Conservation (phyloP, 1,139 yeast species). For the Pichia sp. region DNA sequence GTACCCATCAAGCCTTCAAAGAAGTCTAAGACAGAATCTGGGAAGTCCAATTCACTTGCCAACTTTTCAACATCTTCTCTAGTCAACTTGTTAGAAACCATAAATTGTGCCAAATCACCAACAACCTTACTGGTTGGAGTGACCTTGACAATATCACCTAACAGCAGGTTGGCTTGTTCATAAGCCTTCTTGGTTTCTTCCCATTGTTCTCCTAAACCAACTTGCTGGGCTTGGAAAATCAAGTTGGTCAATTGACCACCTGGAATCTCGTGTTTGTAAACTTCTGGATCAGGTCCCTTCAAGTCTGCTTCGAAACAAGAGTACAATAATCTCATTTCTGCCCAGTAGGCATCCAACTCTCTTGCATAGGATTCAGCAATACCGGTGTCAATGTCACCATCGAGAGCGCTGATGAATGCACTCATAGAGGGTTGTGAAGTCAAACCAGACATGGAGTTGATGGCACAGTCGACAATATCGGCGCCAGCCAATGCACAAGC, state of each 20-base stretch:
- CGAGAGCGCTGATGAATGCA: slow-evolving; percentile 87
- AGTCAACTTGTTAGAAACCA: slow-evolving; percentile 90
- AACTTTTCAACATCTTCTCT: slow-evolving; percentile 81
- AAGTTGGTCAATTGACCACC: slow-evolving; percentile 98
- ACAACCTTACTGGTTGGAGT: slow-evolving; percentile 99
- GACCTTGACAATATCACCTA: slow-evolving; percentile 96
- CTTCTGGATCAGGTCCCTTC: slow-evolving; percentile 99
- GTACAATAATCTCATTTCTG: slow-evolving; percentile 93
- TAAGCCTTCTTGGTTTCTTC: slow-evolving; percentile 90
- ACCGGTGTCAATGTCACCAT: slow-evolving; percentile 79
- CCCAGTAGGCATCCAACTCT: slow-evolving; percentile 93
- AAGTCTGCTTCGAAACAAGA: slow-evolving; percentile 97
- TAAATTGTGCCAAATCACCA: slow-evolving; percentile 97
- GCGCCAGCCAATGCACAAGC: slow-evolving; percentile 96
- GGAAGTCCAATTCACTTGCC: slow-evolving; percentile 93
- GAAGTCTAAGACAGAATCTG: slow-evolving; percentile 94
- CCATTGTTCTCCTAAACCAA: slow-evolving; percentile 96
- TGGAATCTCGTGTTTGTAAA: slow-evolving; percentile 95
- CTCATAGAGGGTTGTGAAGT: slow-evolving; percentile 97
- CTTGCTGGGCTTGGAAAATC: slow-evolving; percentile 98
- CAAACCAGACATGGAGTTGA: slow-evolving; percentile 96
- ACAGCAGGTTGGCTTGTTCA: slow-evolving; percentile 78
- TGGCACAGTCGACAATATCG: slow-evolving; percentile 95
- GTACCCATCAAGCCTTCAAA: slow-evolving; percentile 99
- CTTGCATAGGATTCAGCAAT: slow-evolving; percentile 64